phyloP scores from a whole-genome alignment of 2,329 filamentous ascomycete species.

The Cladosporium phlei region DNA sequence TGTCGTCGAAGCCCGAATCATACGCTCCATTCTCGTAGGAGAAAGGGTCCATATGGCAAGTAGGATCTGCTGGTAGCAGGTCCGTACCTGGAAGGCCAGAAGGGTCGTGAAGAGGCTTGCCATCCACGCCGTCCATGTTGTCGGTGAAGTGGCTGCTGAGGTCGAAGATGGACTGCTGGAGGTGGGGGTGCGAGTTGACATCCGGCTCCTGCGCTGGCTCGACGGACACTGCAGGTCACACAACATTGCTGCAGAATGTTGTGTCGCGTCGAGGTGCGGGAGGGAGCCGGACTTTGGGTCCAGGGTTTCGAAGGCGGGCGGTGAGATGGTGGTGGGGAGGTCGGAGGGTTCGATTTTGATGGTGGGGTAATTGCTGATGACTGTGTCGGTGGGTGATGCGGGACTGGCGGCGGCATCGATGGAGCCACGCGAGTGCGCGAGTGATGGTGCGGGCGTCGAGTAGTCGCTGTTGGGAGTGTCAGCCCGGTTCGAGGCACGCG shows the following conservation, averaged over 20 bases:
- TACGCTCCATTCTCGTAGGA: constrained; percentile 33
- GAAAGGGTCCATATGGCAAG: constrained; percentile 32
- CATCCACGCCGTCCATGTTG: constrained; percentile 25
- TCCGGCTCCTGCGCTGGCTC: constrained; percentile 35
- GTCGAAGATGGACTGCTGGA: constrained; percentile 19
- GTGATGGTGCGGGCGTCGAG: constrained; percentile 27
- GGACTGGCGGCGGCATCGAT: constrained; percentile 25
- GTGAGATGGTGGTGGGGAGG: constrained; percentile 21
- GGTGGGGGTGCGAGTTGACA: constrained; percentile 15
- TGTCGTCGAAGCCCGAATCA: constrained; percentile 30
- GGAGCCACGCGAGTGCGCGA: constrained; percentile 26
- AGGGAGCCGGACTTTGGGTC: constrained; percentile 21
- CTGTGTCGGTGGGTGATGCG: constrained; percentile 23
- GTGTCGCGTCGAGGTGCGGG: constrained; percentile 59
- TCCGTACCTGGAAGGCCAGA: constrained; percentile 30
- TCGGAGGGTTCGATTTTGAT: constrained; percentile 32
- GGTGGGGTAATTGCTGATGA: constrained; percentile 18
- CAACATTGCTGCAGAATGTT: constrained; percentile 99
- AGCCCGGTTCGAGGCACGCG: neutral
- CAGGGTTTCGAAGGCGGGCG: constrained; percentile 23
- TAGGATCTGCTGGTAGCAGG: constrained; percentile 30
- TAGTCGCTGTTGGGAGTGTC: constrained; percentile 9
- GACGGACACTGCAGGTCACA: constrained; percentile 99
- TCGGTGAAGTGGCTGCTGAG: constrained; percentile 13
- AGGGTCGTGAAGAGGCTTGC: constrained; percentile 29